Conservation (phyloP, 495 filamentous ascomycete genomes). For the Penicillium pulvis region DNA sequence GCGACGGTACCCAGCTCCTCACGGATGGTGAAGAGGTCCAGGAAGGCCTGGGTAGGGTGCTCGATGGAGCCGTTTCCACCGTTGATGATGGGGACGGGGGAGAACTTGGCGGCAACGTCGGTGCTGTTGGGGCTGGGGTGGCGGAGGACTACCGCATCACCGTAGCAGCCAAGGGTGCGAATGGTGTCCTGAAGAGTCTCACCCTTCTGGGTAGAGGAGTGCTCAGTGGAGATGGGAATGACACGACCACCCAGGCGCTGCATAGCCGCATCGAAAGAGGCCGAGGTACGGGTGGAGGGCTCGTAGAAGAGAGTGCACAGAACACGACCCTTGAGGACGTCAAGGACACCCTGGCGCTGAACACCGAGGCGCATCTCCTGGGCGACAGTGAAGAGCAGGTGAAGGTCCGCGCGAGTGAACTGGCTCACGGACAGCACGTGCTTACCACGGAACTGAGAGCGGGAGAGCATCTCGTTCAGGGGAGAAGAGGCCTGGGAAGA, state of each 20-base stretch:
- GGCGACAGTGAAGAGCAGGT: conserved; percentile 91
- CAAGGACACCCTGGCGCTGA: conserved; percentile 83
- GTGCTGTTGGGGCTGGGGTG: conserved; percentile 82
- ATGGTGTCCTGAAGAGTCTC: conserved; percentile 92
- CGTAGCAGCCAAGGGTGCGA: conserved; percentile 89
- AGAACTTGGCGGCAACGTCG: conserved; percentile 79
- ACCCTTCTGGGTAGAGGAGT: conserved; percentile 88
- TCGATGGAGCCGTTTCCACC: conserved; percentile 93
- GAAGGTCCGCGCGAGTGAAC: conserved; percentile 82
- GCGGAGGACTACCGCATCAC: conserved; percentile 90
- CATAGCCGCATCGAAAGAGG: conserved; percentile 97
- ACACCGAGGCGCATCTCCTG: conserved; percentile 95
- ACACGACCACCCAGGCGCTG: conserved; percentile 89
- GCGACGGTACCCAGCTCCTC: conserved; percentile 95
- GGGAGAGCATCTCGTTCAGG: conserved; percentile 69
- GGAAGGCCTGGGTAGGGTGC: conserved; percentile 96
- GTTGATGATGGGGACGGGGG: conserved; percentile 90
- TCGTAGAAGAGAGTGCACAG: conserved; percentile 96
- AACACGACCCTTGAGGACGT: conserved; percentile 80
- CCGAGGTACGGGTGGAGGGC: conserved; percentile 92
- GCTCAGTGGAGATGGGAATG: conserved; percentile 72
- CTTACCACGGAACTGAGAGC: conserved; percentile 80
- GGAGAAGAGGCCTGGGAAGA: conserved; percentile 52
- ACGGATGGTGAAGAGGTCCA: conserved; percentile 98
- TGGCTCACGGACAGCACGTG: conserved; percentile 89